phyloP scores from a whole-genome alignment of 2,329 filamentous ascomycete genomes.

The Colletotrichum tropicale region DNA sequence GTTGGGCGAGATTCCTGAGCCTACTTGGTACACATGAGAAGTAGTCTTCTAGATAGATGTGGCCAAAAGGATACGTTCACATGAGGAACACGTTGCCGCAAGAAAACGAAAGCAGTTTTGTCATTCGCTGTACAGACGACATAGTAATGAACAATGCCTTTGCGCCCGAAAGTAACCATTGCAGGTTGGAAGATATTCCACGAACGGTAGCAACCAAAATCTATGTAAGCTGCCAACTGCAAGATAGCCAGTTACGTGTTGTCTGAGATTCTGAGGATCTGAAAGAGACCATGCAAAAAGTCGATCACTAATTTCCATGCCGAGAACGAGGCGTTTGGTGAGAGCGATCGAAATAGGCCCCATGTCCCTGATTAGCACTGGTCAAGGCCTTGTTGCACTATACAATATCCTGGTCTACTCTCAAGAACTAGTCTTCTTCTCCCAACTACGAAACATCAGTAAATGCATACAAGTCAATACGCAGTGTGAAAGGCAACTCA shows the following conservation, averaged over 20 bases:
- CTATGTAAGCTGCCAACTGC: neutral
- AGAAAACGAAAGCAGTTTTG: neutral
- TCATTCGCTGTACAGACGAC: neutral
- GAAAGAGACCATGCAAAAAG: neutral
- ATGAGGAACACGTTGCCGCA: neutral
- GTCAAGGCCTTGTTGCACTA: neutral
- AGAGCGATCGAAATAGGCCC: neutral
- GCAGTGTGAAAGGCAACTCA: constrained; percentile 31
- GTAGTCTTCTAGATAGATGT: neutral
- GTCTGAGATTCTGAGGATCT: too few species aligned
- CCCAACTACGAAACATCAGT: neutral
- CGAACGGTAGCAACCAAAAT: neutral
- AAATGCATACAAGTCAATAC: neutral
- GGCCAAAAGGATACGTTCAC: neutral
- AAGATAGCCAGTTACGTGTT: neutral
- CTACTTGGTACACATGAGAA: constrained; percentile 64
- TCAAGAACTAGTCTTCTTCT: constrained; percentile 12
- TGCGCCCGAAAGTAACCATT: rapidly evolving
- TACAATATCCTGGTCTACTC: too few species aligned
- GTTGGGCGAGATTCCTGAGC: constrained; percentile 59
- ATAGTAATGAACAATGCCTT: neutral
- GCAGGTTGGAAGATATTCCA: neutral
- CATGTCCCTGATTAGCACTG: neutral
- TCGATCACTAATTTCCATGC: neutral
- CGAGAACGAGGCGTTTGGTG: neutral